phyloP scores from a whole-genome alignment of 345 rosid species.

The Psidium guajava region DNA sequence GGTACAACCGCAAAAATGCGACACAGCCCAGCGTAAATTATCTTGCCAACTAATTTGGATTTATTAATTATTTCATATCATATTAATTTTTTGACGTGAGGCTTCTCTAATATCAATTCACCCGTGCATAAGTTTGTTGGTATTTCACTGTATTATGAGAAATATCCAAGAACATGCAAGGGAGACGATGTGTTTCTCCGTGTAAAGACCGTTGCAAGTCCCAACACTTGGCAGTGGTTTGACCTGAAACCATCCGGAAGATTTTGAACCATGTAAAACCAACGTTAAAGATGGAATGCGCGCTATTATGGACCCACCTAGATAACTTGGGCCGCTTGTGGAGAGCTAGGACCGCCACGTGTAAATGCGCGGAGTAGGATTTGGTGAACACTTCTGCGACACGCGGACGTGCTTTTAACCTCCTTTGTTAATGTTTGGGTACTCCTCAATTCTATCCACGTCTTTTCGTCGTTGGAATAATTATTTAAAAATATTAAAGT shows the following conservation, averaged over 20 bases:
- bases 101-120: no score
- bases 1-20: no score
- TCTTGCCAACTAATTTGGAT: no score
- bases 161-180: background rate
- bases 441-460: background rate
- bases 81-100: no score
- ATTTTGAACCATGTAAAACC: background rate
- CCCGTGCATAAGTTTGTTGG: background rate
- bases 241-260: background rate
- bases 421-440: background rate
- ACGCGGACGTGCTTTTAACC: background rate
- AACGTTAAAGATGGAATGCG: no score
- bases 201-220: background rate
- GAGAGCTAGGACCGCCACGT: background rate
- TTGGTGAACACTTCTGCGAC: background rate
- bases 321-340: background rate
- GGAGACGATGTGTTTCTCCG: background rate
- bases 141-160: background rate
- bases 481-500: no score
- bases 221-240: no score
- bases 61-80: no score
- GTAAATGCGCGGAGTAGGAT: background rate
- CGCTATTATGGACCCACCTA: no score
- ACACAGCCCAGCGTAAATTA: no score
- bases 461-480: background rate